These are phyloP conservation scores for Salix brachista DNA, from an alignment of 345 rosid species.

Conservation along the genomic window DNA sequence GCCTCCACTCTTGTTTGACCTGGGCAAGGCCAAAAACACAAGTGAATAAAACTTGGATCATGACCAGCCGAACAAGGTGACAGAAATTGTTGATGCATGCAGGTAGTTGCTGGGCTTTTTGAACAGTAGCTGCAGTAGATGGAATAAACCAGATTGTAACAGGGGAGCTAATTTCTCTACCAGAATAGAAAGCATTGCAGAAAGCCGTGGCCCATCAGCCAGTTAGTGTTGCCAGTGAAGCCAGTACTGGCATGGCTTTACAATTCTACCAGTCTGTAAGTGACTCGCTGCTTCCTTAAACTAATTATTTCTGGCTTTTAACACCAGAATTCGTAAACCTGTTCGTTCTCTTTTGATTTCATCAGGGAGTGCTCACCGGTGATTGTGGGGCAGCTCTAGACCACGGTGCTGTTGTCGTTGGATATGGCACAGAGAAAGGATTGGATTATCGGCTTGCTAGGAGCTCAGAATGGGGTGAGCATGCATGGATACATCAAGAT, in stretches of 20 bases:
- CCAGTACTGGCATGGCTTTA: slow-evolving; percentile 18
- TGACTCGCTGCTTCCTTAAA: not conserved
- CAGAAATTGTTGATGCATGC: not conserved
- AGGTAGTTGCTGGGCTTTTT: slow-evolving; percentile 22
- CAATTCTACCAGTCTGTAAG: slow-evolving; percentile 22
- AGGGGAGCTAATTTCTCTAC: too few species aligned
- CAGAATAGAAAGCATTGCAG: slow-evolving; percentile 11
- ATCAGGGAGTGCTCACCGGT: slow-evolving; percentile 26
- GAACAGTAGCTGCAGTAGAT: slow-evolving; percentile 22
- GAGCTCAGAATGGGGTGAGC: slow-evolving; percentile 24
- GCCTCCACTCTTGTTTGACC: not conserved
- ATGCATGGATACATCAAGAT: slow-evolving; percentile 24
- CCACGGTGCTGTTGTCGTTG: slow-evolving; percentile 25
- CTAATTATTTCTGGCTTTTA: not conserved
- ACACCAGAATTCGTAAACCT: not conserved
- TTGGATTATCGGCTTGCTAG: slow-evolving; percentile 24
- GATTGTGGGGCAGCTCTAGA: slow-evolving; percentile 23
- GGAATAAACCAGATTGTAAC: not conserved
- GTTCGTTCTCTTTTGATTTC: not conserved
- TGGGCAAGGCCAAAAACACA: not conserved
- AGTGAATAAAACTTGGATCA: not conserved
- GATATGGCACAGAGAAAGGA: slow-evolving; percentile 22
- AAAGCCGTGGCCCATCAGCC: slow-evolving; percentile 30
- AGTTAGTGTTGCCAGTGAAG: slow-evolving; percentile 29
- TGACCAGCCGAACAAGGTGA: not conserved